These are phyloP conservation scores for Ceratocystis ficicola DNA, from an alignment of 2,329 filamentous ascomycete species.

Conservation along the genomic window DNA sequence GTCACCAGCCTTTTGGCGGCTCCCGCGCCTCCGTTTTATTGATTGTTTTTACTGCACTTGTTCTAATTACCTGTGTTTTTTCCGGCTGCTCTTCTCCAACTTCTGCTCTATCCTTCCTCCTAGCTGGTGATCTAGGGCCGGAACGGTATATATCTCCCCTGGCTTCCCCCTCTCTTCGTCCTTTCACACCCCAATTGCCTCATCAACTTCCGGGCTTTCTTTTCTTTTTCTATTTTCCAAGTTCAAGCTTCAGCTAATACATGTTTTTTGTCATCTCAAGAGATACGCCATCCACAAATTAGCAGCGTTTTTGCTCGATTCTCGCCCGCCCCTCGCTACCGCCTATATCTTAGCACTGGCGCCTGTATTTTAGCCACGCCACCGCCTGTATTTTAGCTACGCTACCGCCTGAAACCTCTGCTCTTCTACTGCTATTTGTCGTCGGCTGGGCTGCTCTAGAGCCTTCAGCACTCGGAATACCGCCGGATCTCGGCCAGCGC, in stretches of 20 bases:
- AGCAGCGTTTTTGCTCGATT: not conserved
- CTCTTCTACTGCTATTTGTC: not conserved
- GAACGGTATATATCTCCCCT: slow-evolving; percentile 11
- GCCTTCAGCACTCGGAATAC: not conserved
- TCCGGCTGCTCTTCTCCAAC: not conserved
- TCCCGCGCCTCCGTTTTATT: not conserved
- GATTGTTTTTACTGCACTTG: not conserved
- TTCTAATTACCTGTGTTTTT: not conserved
- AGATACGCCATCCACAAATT: not conserved
- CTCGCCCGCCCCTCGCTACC: not conserved
- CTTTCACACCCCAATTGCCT: not conserved
- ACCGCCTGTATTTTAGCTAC: not conserved
- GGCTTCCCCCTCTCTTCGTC: slow-evolving; percentile 2
- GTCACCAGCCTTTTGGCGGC: not conserved
- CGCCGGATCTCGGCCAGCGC: slow-evolving; percentile 8
- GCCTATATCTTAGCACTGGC: not conserved
- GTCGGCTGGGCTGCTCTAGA: not conserved
- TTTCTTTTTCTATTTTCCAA: slow-evolving; percentile 6
- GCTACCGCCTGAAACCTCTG: not conserved
- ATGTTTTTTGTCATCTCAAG: not conserved
- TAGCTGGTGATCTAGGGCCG: not conserved
- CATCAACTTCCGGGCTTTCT: not conserved
- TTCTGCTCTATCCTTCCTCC: not conserved
- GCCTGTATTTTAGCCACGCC: not conserved
- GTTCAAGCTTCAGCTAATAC: not conserved